A percentile compares a stretch with the other conserved stretches of the same genome.
These are phyloP conservation scores for Arachnopeziza araneosa DNA, from an alignment of 2,329 filamentous ascomycete species.

Conservation along the genomic window DNA sequence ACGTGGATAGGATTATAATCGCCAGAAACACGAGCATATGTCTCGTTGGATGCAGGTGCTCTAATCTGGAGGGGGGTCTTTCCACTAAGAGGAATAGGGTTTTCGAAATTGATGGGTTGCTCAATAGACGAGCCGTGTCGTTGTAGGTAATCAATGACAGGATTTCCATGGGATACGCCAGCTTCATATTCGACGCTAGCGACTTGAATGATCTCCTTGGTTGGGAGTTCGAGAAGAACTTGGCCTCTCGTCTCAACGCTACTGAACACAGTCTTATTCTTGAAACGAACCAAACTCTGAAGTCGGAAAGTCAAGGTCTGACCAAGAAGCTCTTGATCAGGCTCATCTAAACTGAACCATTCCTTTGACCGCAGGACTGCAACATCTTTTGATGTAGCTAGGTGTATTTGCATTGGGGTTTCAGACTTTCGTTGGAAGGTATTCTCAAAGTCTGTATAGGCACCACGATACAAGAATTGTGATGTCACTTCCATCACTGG, in stretches of 20 bases:
- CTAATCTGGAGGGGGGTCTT: slow-evolving; percentile 84
- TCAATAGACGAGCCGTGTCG: slow-evolving; percentile 89
- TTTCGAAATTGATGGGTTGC: slow-evolving; percentile 95
- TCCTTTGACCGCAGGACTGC: slow-evolving; percentile 94
- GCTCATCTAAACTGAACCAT: slow-evolving; percentile 88
- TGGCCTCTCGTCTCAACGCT: slow-evolving; percentile 88
- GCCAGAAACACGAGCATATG: slow-evolving; percentile 92
- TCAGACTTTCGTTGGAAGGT: slow-evolving; percentile 98
- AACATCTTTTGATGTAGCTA: slow-evolving; percentile 83
- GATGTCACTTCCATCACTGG: slow-evolving; percentile 98
- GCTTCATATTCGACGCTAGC: slow-evolving; percentile 96
- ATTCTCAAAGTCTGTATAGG: slow-evolving; percentile 91
- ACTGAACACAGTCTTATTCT: slow-evolving; percentile 89
- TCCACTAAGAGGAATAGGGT: slow-evolving; percentile 90
- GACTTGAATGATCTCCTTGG: slow-evolving; percentile 95
- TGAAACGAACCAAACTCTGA: slow-evolving; percentile 85
- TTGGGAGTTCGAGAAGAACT: slow-evolving; percentile 88
- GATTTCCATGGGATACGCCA: slow-evolving; percentile 87
- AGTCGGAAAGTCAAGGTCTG: slow-evolving; percentile 96
- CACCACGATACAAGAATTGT: slow-evolving; percentile 93
- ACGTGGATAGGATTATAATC: slow-evolving; percentile 99
- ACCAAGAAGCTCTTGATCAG: slow-evolving; percentile 79
- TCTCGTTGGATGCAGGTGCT: slow-evolving; percentile 94
- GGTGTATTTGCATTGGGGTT: slow-evolving; percentile 87
- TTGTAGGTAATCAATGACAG: slow-evolving; percentile 91